Conservation (phyloP, 495 filamentous ascomycete genomes). For the Letharia lupina region DNA sequence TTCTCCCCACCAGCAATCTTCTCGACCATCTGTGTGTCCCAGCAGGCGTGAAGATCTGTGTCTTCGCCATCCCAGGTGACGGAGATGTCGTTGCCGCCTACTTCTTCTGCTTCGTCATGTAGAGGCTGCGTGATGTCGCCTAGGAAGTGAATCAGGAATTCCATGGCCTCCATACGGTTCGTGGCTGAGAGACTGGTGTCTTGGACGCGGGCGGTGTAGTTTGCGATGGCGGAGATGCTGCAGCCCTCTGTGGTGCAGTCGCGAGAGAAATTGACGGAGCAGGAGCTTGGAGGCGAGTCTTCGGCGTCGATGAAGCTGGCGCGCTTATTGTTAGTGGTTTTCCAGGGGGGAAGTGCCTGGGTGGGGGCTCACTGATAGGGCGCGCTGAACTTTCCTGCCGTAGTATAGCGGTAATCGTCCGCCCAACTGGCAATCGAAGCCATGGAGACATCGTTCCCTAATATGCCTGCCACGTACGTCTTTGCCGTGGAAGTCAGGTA, state of each 20-base stretch:
- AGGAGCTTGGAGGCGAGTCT: slow-evolving; percentile 49
- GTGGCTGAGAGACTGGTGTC: slow-evolving; percentile 23
- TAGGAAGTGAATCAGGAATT: slow-evolving; percentile 52
- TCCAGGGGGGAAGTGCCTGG: too few relatives aligned
- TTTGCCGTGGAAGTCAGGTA: slow-evolving; percentile 40
- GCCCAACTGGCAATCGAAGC: slow-evolving; percentile 55
- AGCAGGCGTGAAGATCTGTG: slow-evolving; percentile 55
- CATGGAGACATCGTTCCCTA: slow-evolving; percentile 43
- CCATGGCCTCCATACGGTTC: slow-evolving; percentile 33
- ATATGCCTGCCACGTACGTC: slow-evolving; percentile 41
- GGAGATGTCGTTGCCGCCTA: slow-evolving; percentile 52
- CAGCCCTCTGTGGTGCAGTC: slow-evolving; percentile 54
- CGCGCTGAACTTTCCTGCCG: slow-evolving; percentile 44
- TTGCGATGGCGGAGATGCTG: slow-evolving; percentile 51
- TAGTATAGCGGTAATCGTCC: slow-evolving; percentile 48
- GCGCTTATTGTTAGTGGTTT: not conserved
- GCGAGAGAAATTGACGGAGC: slow-evolving; percentile 46
- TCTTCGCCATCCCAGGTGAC: slow-evolving; percentile 45
- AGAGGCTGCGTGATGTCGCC: slow-evolving; percentile 59
- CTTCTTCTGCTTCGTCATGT: slow-evolving; percentile 48
- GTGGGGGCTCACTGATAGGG: slow-evolving; percentile 37
- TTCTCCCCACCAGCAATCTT: slow-evolving; percentile 41
- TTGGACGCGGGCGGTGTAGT: slow-evolving; percentile 42
- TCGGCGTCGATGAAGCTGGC: slow-evolving; percentile 51
- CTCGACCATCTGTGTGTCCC: slow-evolving; percentile 59